Conservation (phyloP, 2,329 filamentous ascomycete species). For the Penicillium oxalicum region DNA sequence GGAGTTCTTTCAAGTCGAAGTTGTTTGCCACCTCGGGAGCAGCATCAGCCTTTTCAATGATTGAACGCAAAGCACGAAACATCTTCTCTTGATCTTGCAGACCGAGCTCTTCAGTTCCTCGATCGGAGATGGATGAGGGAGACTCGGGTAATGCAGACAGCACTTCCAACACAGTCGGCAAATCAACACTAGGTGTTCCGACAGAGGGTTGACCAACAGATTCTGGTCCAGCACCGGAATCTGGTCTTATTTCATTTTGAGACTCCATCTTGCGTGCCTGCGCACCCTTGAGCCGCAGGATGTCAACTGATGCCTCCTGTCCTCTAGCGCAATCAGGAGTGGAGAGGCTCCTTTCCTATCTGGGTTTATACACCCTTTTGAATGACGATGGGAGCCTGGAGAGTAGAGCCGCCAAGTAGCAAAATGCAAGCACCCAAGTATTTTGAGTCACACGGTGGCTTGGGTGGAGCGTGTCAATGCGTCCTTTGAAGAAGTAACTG, state of each 20-base stretch:
- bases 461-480: not conserved
- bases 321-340: not conserved
- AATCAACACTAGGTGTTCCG: conserved; percentile 10
- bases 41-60: conserved; percentile 23
- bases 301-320: conserved; percentile 5
- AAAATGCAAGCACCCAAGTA: not conserved
- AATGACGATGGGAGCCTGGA: not conserved
- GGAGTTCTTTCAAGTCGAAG: conserved; percentile 25
- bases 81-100: conserved; percentile 29
- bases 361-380: not conserved
- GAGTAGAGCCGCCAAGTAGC: not conserved
- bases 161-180: conserved; percentile 24
- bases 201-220: conserved; percentile 2
- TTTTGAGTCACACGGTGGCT: not conserved
- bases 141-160: conserved; percentile 19
- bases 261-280: conserved; percentile 12
- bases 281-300: not conserved
- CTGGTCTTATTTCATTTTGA: conserved; percentile 10
- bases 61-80: conserved; percentile 28
- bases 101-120: conserved; percentile 15
- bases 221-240: conserved; percentile 1
- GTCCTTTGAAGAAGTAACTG: not conserved
- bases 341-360: conserved; percentile 1
- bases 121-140: conserved; percentile 17
- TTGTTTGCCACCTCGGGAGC: conserved; percentile 18